Evolutionary conservation across 1,284 basidiomycete genomes (phyloP).

Genomic region (Marasmius sp.): DNA sequence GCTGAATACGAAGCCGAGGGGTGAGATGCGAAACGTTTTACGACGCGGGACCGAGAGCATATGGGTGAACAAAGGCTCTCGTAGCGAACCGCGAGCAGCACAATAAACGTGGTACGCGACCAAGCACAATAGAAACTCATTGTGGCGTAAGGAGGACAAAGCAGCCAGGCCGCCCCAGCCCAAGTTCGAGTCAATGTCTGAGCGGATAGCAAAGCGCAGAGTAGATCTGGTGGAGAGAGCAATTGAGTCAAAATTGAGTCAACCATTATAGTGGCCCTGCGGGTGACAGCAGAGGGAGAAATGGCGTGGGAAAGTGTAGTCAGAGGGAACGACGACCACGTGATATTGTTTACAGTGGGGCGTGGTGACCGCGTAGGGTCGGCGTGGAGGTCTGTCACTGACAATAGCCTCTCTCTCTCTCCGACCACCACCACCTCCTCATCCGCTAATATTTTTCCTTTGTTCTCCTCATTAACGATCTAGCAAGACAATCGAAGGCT

Average conservation of each 20-base stretch:
- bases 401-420: not conserved
- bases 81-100: not conserved
- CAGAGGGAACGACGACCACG: not conserved
- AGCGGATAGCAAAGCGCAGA: not conserved
- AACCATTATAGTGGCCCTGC: not conserved
- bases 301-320: not conserved
- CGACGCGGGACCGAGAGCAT: no score
- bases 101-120: not conserved
- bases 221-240: not conserved
- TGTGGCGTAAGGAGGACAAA: no score
- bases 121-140: no score
- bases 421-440: constrained; percentile 1
- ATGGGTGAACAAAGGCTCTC: no score
- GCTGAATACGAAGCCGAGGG: no score
- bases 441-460: not conserved
- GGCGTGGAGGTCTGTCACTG: not conserved
- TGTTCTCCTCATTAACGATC: not conserved
- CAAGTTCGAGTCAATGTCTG: not conserved
- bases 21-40: no score
- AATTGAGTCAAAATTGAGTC: not conserved
- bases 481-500: not conserved
- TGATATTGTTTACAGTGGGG: constrained; percentile 2
- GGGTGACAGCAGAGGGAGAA: not conserved
- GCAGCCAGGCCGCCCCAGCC: no score
- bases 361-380: not conserved